phyloP scores from a whole-genome alignment of 2,329 filamentous ascomycete genomes.

The Venturia carpophila region DNA sequence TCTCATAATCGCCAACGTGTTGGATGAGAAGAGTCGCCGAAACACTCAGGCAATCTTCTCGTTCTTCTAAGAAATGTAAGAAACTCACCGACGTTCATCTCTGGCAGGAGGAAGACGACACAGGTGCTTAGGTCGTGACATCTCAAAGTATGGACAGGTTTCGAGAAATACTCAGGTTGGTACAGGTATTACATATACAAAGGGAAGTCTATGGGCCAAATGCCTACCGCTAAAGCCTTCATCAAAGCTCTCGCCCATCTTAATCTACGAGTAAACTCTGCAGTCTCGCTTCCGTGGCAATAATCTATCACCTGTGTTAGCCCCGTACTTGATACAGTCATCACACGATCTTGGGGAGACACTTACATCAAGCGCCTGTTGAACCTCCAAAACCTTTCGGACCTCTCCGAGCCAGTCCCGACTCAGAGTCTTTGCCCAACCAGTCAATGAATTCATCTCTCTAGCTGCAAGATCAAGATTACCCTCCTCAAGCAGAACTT shows the following conservation, averaged over 20 bases:
- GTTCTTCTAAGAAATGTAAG: too few species aligned
- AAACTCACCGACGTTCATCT: too few species aligned
- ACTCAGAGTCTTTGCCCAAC: conserved; percentile 93
- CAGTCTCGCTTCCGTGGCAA: conserved; percentile 80
- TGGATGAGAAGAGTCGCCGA: too few species aligned
- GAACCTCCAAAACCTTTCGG: conserved; percentile 85
- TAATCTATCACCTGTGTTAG: conserved; percentile 50
- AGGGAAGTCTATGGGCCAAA: not conserved
- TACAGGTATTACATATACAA: conserved; percentile 11
- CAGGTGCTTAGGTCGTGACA: not conserved
- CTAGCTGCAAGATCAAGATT: conserved; percentile 83
- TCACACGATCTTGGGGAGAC: not conserved
- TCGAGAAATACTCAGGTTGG: not conserved
- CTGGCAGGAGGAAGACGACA: not conserved
- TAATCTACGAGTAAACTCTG: conserved; percentile 81
- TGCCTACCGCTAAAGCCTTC: conserved; percentile 4
- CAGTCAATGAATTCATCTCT: conserved; percentile 87
- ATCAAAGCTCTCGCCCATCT: not conserved
- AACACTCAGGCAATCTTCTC: too few species aligned
- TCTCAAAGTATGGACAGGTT: not conserved
- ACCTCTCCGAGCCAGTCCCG: conserved; percentile 90
- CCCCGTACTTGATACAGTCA: conserved; percentile 5
- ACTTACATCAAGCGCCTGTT: conserved; percentile 90
- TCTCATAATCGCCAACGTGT: too few species aligned
- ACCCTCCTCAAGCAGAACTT: conserved; percentile 86